Conservation (phyloP, 768 basidiomycete genomes). For the Hericium coralloides region DNA sequence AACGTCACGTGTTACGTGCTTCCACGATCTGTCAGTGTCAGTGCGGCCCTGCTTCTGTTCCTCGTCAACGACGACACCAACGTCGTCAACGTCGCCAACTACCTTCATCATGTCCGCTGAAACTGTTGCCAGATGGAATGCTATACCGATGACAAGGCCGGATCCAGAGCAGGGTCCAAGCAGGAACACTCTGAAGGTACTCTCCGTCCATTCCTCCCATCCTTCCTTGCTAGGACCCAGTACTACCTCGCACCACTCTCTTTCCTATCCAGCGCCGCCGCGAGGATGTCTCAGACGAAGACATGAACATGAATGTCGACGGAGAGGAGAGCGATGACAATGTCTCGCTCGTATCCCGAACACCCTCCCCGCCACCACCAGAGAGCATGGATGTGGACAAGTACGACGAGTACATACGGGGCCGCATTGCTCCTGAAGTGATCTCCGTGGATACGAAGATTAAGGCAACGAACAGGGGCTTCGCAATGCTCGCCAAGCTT, state of each 20-base stretch:
- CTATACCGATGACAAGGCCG: constrained; percentile 42
- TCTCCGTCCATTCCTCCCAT: constrained; percentile 47
- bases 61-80: background rate
- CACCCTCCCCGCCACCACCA: constrained; percentile 53
- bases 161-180: constrained; percentile 12
- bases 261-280: constrained; percentile 55
- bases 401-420: constrained; percentile 57
- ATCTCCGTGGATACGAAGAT: constrained; percentile 79
- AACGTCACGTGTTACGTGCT: background rate
- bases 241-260: constrained; percentile 28
- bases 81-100: background rate
- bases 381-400: constrained; percentile 49
- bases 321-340: constrained; percentile 56
- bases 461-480: constrained; percentile 72
- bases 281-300: constrained; percentile 21
- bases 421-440: constrained; percentile 42
- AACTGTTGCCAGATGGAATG: constrained; percentile 65
- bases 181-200: constrained; percentile 10
- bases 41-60: background rate
- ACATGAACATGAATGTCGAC: constrained; percentile 10
- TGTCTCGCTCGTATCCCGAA: constrained; percentile 64
- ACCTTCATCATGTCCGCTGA: constrained; percentile 46
- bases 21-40: background rate
- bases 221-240: constrained; percentile 12
- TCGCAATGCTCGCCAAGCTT: constrained; percentile 69